Base-by-base conservation (phyloP, 768 basidiomycete genomes). In the Phaeolepiota aurea region DNA sequence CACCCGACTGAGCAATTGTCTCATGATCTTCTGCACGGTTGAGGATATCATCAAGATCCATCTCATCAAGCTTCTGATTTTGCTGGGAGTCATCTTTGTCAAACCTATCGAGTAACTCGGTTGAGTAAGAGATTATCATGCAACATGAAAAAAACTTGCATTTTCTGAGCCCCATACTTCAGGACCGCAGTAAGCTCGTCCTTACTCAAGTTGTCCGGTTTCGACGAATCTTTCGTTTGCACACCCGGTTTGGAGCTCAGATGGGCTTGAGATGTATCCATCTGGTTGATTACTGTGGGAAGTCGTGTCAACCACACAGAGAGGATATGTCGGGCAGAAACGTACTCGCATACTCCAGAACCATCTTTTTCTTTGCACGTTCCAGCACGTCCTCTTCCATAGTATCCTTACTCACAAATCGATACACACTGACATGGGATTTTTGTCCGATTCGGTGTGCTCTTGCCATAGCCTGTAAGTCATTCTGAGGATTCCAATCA, bases 381-480 rank as follows among this genome's bases (percentile, higher is more conserved):
- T 99, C 94, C 34, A 99, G 76, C 14, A 98, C 87, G 54, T 98
- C 96, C 65, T 98, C 96, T 63, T 98, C 96, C 81, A 98, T 96
- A 14, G 94, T 98, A 54, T 97, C 96, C 65, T 98, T 98, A 56
- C 90, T 93, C 54, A 99, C 91, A 58, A 98, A 92, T 19, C 94
- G 85, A 61, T 98, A 98, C 36, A 99, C 96, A 56, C 82, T 97
- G 53, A 99, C 96, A 63, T 99, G 96, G 25, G 85, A 87, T 66
- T 98, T 97, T 61, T 98, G 96, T 3, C 96, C 96, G 54, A 99
- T 98, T 44, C 96, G 87, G 66, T 99, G 96, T 0, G 96, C 96
- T 46, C 96, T 84, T 42, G 96, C 96, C 96, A 98, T 98, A 2
- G 96, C 96, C 63, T 98, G 94, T 45, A 99, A 63, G 57, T 98